A percentile compares a stretch with the other conserved stretches of the same genome.
Conservation (phyloP, 139 green algal species). For the Chlamydomonas eustigma region DNA sequence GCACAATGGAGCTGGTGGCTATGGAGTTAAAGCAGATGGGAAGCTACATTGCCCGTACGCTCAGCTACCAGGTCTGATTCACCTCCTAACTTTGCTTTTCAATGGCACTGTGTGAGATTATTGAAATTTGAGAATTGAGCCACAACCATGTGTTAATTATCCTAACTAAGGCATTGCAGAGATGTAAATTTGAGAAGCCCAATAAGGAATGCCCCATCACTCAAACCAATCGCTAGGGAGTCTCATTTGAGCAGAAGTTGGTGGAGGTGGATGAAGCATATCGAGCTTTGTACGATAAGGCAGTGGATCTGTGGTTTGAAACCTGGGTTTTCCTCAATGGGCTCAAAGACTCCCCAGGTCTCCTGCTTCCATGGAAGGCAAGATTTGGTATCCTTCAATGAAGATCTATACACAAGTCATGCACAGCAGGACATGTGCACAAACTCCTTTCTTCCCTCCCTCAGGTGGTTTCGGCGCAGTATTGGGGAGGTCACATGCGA, state of each 20-base stretch:
- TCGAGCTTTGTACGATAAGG: constrained; percentile 40
- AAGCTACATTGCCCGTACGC: constrained; percentile 41
- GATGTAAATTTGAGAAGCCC: too few species aligned
- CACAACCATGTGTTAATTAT: too few species aligned
- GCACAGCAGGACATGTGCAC: too few species aligned
- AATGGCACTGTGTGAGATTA: too few species aligned
- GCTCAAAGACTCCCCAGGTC: neutral
- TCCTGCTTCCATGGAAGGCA: neutral
- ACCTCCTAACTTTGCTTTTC: too few species aligned
- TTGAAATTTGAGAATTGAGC: too few species aligned
- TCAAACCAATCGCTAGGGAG: too few species aligned
- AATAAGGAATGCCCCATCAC: too few species aligned
- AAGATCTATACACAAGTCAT: too few species aligned
- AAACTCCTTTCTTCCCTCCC: too few species aligned
- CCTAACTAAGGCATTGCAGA: too few species aligned
- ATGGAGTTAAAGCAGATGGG: constrained; percentile 58
- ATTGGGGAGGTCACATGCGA: constrained; percentile 49
- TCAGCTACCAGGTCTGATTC: constrained; percentile 46
- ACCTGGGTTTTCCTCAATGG: constrained; percentile 6
- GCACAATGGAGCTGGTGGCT: constrained; percentile 60
- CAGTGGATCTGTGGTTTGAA: constrained; percentile 37
- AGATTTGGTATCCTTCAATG: neutral
- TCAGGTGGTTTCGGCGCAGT: neutral
- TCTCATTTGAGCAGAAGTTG: constrained; percentile 18
- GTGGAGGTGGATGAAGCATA: constrained; percentile 32